Base-by-base conservation (phyloP, 1,284 basidiomycete species). In the Cutaneotrichosporon cyanovorans region DNA sequence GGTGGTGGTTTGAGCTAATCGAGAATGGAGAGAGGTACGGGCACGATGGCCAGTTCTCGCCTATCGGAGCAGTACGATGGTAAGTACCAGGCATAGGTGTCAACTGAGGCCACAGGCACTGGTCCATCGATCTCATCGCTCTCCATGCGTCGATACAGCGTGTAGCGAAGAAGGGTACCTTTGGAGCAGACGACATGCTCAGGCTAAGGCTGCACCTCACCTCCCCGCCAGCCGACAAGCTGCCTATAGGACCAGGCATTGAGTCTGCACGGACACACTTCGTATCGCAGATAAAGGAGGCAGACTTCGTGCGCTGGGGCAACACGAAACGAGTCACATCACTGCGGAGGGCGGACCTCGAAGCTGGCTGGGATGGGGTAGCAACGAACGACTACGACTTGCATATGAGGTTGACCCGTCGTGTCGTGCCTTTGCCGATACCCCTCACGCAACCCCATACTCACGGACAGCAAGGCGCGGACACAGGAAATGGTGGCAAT, bases 371-470 rank as follows among this genome's bases (percentile, higher is more conserved):
- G 91, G 87, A 93, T 58, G 90, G 88, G 6, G 84, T 95, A 54
- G 82, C 82, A 73, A 83, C 57, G 88, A 90, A 92, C 71, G 91
- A 93, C 68, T 96, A 92, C 64, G 91, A 96, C 57, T 81, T 90
- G 53, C 95, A 87, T 63, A 91, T 87, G 82, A 80, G 85, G 34
- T 85, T 96, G 56, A 89, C 89, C 2, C 80, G 84, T 10, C 91
- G 92, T 63, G 78, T 97, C 4, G 58, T 77, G 2, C 77, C 77
- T 2, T 61, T 73, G 1, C 75, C 75, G 0, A 57, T 56, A 80
- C 84, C 43, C 80, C 82, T 16, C 78, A 35, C 36, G 1, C 73
- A n/a, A 37, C 44, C 18, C 37, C 34, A 66, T 74, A 30, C 78
- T 2, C 32, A 14, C 9, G n/a, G 32, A 16, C 32, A 8, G 32